phyloP scores from a whole-genome alignment of 2,329 filamentous ascomycete species.

The Septoria petroselini region DNA sequence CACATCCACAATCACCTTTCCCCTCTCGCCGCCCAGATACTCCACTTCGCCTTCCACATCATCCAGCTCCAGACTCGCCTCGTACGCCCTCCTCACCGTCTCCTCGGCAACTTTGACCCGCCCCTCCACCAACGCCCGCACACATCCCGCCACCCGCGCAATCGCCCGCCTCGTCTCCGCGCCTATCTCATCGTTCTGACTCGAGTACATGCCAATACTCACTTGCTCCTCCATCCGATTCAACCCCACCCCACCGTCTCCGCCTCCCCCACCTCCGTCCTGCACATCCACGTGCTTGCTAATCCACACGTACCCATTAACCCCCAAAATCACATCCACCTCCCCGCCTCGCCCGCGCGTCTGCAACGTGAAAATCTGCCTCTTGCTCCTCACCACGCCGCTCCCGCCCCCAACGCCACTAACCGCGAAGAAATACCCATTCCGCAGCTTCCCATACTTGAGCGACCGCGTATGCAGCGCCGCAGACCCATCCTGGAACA shows the following conservation, averaged over 20 bases:
- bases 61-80: conserved; percentile 72
- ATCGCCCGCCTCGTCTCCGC: conserved; percentile 82
- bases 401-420: conserved; percentile 72
- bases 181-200: conserved; percentile 84
- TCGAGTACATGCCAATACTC: conserved; percentile 83
- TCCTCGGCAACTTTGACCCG: conserved; percentile 87
- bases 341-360: conserved; percentile 55
- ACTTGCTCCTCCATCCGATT: conserved; percentile 86
- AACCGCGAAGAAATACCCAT: conserved; percentile 84
- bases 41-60: conserved; percentile 56
- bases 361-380: conserved; percentile 84
- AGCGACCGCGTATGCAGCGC: conserved; percentile 84
- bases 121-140: conserved; percentile 76
- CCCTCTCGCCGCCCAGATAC: conserved; percentile 41
- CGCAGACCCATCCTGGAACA: conserved; percentile 82
- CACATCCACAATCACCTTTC: conserved; percentile 38
- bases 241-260: conserved; percentile 60
- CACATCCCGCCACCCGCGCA: conserved; percentile 73
- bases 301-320: conserved; percentile 97
- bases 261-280: too few species aligned
- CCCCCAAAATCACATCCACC: conserved; percentile 83
- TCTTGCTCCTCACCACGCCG: conserved; percentile 76
- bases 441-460: conserved; percentile 92
- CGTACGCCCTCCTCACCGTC: conserved; percentile 77
- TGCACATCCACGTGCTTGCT: conserved; percentile 66